These are phyloP conservation scores for Hypoxylon lenormandii DNA, from an alignment of 495 filamentous ascomycete species.

Conservation along the genomic window DNA sequence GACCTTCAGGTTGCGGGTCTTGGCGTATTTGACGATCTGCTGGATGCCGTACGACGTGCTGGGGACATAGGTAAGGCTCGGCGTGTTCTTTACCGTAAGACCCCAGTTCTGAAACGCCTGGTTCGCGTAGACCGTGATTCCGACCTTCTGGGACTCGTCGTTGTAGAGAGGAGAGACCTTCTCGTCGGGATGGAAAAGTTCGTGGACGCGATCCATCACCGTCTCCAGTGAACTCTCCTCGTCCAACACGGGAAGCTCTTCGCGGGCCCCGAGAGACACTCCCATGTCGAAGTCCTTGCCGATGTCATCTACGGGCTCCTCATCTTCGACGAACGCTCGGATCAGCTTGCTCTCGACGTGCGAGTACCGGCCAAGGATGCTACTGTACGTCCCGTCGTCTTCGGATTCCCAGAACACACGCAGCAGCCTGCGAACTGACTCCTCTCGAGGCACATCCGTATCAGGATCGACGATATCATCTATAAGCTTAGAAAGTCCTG, in stretches of 20 bases:
- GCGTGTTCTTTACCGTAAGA: conserved; percentile 58
- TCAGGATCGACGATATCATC: conserved; percentile 18
- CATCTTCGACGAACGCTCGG: conserved; percentile 25
- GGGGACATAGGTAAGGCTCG: conserved; percentile 61
- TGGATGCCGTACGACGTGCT: conserved; percentile 61
- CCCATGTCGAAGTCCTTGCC: conserved; percentile 41
- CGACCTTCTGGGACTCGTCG: conserved; percentile 11
- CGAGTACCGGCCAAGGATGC: conserved; percentile 13
- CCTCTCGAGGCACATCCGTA: conserved; percentile 21
- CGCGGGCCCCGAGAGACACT: conserved; percentile 21
- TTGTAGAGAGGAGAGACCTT: conserved; percentile 23
- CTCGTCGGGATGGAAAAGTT: conserved; percentile 6
- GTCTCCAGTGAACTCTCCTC: not conserved
- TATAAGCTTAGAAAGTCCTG: conserved; percentile 17
- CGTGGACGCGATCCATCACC: not conserved
- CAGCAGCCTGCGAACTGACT: conserved; percentile 29
- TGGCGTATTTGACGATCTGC: conserved; percentile 59
- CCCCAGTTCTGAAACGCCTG: conserved; percentile 65
- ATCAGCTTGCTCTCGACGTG: conserved; percentile 9
- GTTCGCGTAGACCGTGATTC: conserved; percentile 36
- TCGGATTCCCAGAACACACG: conserved; percentile 29
- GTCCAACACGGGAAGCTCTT: conserved; percentile 17
- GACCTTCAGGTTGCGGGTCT: conserved; percentile 53
- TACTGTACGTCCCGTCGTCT: conserved; percentile 13
- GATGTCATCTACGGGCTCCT: conserved; percentile 9